Base-by-base conservation (phyloP, 2,329 filamentous ascomycete species). In the Calonectria multiphialidica region DNA sequence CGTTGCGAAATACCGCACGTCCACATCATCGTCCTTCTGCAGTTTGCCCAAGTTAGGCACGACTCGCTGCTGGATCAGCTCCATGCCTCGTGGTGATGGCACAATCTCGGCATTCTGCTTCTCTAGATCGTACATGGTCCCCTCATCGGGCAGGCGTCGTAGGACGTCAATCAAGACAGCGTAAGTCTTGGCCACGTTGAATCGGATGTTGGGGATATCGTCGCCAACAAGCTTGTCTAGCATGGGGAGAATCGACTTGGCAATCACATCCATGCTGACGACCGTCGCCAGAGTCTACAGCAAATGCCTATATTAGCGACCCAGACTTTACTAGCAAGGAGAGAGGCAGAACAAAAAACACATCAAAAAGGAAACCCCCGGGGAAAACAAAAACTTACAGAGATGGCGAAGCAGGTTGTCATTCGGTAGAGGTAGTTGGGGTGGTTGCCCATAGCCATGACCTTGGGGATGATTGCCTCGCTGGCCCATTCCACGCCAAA, bases 371-470 rank as follows among this genome's bases (percentile, higher is more conserved):
- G 9, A 37, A 15, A 15, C 35, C 3, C n/a, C n/a, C n/a, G n/a
- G n/a, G 6, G 2, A 12, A 28, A 9, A 42, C 35, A 7, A n/a
- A 25, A 9, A 90, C 94, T 88, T 90, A 99, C 97, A 79, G 95
- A 96, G 77, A 99, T 97, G 74, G 97, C 97, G 84, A 99, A 99
- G 87, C 96, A 98, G n/a, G 97, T 99, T 12, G 97, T 99, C 97
- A 99, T 99, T 83, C 97, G 92, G 90, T 99, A 99, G 66, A 99
- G 93, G 84, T 99, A 99, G 87, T 99, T 99, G 73, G 96, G 95
- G 84, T 99, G 97, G 82, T 95, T 94, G 72, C 97, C 97, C 97
- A 99, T 98, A 44, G 94, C 94, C 90, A 98, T 97, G 76, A 99
- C 97, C 88, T 98, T 98, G 72, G 97, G 97, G 79, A 99, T 98